Conservation (phyloP, 2,329 filamentous ascomycete genomes). For the Penicillium hordei region DNA sequence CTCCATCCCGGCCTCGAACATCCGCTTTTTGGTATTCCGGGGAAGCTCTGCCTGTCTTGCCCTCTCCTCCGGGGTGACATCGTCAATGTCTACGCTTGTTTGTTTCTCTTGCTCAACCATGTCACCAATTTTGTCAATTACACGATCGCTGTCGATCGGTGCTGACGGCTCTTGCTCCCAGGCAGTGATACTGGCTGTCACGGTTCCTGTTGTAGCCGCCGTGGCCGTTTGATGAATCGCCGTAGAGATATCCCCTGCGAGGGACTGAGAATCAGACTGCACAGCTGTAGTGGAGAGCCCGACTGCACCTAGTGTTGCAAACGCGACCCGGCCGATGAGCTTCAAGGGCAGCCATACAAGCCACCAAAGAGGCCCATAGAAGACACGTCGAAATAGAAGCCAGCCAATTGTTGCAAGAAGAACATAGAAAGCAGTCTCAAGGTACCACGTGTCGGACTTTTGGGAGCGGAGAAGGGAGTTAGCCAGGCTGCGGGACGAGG, state of each 20-base stretch:
- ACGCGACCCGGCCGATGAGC: slow-evolving; percentile 59
- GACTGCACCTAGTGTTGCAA: slow-evolving; percentile 57
- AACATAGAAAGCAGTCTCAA: slow-evolving; percentile 85
- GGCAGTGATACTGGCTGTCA: slow-evolving; percentile 16
- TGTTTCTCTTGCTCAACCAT: slow-evolving; percentile 37
- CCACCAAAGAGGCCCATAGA: slow-evolving; percentile 92
- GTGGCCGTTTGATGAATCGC: slow-evolving; percentile 25
- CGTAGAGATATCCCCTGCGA: slow-evolving; percentile 22
- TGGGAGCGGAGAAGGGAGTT: slow-evolving; percentile 78
- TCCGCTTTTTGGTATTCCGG: slow-evolving; percentile 50
- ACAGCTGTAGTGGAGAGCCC: slow-evolving; percentile 37
- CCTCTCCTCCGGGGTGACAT: slow-evolving; percentile 38
- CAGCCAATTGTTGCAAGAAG: slow-evolving; percentile 74
- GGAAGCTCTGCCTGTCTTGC: slow-evolving; percentile 40
- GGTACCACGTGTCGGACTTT: slow-evolving; percentile 97
- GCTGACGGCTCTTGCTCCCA: slow-evolving; percentile 24
- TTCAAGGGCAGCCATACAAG: slow-evolving; percentile 80
- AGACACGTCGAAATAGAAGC: slow-evolving; percentile 77
- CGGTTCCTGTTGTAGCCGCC: slow-evolving; percentile 15
- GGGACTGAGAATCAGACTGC: slow-evolving; percentile 24
- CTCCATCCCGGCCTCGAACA: slow-evolving; percentile 43
- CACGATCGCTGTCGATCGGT: slow-evolving; percentile 31
- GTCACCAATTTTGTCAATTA: slow-evolving; percentile 45
- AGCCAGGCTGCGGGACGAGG: slow-evolving; percentile 71
- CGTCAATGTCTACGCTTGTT: slow-evolving; percentile 32